These are phyloP conservation scores for Teratosphaeria pseudoeucalypti DNA, from an alignment of 2,329 filamentous ascomycete species.

Conservation along the genomic window DNA sequence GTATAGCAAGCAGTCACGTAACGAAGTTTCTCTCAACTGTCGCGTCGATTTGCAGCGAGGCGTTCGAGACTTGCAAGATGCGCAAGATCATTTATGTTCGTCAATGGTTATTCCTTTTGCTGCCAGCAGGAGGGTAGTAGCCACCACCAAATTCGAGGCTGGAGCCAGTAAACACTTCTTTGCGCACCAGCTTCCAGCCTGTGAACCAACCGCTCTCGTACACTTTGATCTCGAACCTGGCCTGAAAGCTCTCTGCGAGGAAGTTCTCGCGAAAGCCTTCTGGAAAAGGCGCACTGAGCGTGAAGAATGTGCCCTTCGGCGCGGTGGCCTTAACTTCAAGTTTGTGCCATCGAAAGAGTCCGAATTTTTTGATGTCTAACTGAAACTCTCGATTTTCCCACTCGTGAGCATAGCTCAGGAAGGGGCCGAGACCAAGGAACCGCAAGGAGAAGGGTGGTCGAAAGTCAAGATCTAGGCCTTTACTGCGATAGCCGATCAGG, in stretches of 20 bases:
- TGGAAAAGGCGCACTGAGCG: conserved; percentile 35
- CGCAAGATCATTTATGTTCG: background rate
- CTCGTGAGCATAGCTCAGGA: conserved; percentile 31
- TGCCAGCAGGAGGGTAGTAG: conserved; percentile 35
- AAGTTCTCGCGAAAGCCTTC: conserved; percentile 37
- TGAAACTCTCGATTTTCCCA: conserved; percentile 32
- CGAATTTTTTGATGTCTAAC: conserved; percentile 30
- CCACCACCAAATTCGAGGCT: conserved; percentile 41
- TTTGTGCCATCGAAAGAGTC: conserved; percentile 19
- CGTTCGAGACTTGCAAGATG: background rate
- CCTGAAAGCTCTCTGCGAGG: conserved; percentile 38
- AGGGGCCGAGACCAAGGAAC: conserved; percentile 29
- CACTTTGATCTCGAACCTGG: conserved; percentile 33
- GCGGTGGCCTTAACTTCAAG: conserved; percentile 32
- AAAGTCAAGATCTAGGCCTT: conserved; percentile 30
- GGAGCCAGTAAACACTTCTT: conserved; percentile 32
- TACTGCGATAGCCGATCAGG: conserved; percentile 36
- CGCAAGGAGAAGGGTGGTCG: conserved; percentile 35
- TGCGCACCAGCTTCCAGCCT: conserved; percentile 31
- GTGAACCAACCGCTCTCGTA: conserved; percentile 30
- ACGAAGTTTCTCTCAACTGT: background rate
- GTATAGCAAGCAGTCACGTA: no score
- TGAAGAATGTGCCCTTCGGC: conserved; percentile 35
- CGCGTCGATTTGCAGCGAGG: background rate
- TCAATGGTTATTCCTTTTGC: conserved; percentile 27